phyloP scores from a whole-genome alignment of 768 basidiomycete genomes.

The Mycena metata region DNA sequence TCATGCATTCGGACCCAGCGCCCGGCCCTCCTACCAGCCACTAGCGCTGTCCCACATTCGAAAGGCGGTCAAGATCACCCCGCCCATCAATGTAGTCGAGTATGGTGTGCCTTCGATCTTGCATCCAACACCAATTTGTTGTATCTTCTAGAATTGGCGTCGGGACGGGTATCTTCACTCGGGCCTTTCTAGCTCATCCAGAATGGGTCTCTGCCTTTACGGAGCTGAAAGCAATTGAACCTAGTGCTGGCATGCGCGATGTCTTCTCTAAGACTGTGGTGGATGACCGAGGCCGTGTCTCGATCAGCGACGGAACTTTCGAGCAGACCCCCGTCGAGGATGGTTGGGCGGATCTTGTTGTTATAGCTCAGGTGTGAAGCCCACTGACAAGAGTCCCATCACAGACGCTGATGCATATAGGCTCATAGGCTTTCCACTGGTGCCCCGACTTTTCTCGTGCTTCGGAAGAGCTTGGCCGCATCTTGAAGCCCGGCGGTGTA shows the following conservation, averaged over 20 bases:
- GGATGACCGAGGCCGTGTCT: constrained; percentile 62
- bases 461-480: constrained; percentile 80
- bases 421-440: constrained; percentile 87
- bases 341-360: constrained; percentile 82
- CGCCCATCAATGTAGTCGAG: constrained; percentile 78
- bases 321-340: constrained; percentile 70
- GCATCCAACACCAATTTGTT: constrained; percentile 12
- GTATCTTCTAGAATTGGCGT: constrained; percentile 72
- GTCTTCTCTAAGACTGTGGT: constrained; percentile 70
- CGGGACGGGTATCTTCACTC: constrained; percentile 92
- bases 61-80: constrained; percentile 52
- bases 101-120: constrained; percentile 47
- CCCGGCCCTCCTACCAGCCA: constrained; percentile 86
- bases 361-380: constrained; percentile 77
- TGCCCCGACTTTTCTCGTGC: constrained; percentile 84
- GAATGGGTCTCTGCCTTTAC: constrained; percentile 65
- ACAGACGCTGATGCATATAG: constrained; percentile 45
- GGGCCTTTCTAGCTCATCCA: constrained; percentile 78
- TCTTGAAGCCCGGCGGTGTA: constrained; percentile 81
- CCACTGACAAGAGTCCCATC: constrained; percentile 7
- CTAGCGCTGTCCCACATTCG: constrained; percentile 74
- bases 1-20: constrained; percentile 55
- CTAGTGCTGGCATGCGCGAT: constrained; percentile 88
- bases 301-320: constrained; percentile 77
- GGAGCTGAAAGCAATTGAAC: constrained; percentile 81